A percentile compares a stretch with the other conserved stretches of the same genome.
phyloP scores from a whole-genome alignment of 331 rosid species.

The Quercus lobata region DNA sequence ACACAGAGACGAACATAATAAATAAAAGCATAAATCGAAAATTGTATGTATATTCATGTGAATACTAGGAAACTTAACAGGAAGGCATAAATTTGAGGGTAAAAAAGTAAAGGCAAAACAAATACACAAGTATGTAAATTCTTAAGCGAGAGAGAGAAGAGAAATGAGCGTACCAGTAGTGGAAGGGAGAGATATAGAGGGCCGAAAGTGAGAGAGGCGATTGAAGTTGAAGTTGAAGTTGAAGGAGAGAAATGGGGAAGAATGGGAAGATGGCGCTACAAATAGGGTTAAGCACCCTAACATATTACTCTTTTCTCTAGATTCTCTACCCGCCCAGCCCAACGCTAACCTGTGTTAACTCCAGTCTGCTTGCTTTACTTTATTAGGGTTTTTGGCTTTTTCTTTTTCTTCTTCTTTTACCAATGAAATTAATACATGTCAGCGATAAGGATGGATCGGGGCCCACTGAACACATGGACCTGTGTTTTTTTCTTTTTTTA shows the following conservation, averaged over 20 bases:
- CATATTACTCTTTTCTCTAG: slow-evolving; percentile 21
- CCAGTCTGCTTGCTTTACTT: neutral
- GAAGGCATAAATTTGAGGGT: too few species aligned
- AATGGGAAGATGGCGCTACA: slow-evolving; percentile 23
- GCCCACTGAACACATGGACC: too few species aligned
- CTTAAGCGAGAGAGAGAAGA: neutral
- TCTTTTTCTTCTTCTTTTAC: neutral
- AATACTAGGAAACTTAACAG: neutral
- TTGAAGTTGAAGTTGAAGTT: slow-evolving; percentile 18
- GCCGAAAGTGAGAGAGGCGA: slow-evolving; percentile 46
- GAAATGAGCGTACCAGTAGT: slow-evolving; percentile 35
- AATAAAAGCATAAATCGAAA: too few species aligned
- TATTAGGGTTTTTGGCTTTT: neutral
- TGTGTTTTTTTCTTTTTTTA: fast-evolving
- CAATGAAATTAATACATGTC: neutral
- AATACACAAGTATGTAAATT: neutral
- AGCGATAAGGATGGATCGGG: neutral
- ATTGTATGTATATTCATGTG: too few species aligned
- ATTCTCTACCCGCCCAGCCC: neutral
- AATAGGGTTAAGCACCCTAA: slow-evolving; percentile 23
- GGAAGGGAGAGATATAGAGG: slow-evolving; percentile 19
- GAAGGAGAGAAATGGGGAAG: slow-evolving; percentile 34
- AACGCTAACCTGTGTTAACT: too few species aligned
- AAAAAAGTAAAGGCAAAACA: neutral
- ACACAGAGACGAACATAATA: too few species aligned